These are phyloP conservation scores for Phanerodontia chrysosporium DNA, from an alignment of 768 basidiomycete species.

Conservation along the genomic window DNA sequence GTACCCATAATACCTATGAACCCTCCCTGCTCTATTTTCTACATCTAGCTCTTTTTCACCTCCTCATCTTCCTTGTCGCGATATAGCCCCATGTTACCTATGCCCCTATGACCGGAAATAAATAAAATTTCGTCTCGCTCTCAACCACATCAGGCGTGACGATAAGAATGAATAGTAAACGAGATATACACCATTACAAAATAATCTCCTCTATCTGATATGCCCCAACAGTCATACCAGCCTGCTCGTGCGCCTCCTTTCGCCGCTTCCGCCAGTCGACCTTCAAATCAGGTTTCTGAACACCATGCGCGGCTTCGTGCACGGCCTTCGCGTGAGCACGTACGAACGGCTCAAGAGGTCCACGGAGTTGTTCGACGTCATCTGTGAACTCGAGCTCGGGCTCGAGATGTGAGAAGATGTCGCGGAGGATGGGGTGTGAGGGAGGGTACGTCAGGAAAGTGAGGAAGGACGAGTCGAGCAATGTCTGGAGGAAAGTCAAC, in stretches of 20 bases:
- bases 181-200: conserved; percentile 4
- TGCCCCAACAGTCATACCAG: conserved; percentile 50
- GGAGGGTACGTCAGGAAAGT: conserved; percentile 60
- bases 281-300: conserved; percentile 18
- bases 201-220: conserved; percentile 71
- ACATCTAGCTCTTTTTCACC: not conserved
- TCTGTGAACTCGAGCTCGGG: conserved; percentile 51
- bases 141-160: not conserved
- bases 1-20: not conserved
- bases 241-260: conserved; percentile 50
- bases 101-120: not conserved
- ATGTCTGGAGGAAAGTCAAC: conserved; percentile 53
- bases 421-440: conserved; percentile 48
- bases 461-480: conserved; percentile 73
- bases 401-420: conserved; percentile 46
- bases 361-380: conserved; percentile 51
- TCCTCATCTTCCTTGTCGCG: not conserved
- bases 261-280: conserved; percentile 35
- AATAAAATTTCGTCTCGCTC: not conserved
- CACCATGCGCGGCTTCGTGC: conserved; percentile 36
- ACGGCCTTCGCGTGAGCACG: conserved; percentile 46
- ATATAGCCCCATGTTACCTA: not conserved
- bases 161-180: not conserved
- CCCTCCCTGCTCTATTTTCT: not conserved
- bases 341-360: conserved; percentile 59